These are phyloP conservation scores for Arthromyces matolae DNA, from an alignment of 768 basidiomycete species.

Conservation along the genomic window DNA sequence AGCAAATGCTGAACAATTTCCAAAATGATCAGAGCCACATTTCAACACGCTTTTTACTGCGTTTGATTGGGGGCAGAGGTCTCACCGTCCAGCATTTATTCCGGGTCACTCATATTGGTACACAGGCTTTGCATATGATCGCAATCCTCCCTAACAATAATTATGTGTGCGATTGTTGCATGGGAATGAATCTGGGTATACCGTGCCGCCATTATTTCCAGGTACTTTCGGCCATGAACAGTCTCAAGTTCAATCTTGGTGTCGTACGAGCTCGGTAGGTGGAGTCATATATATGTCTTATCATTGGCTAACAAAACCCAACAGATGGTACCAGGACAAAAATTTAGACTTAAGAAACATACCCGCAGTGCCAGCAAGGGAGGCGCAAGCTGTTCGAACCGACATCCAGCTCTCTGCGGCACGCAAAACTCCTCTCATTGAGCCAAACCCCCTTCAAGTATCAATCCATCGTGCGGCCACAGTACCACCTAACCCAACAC, in stretches of 20 bases:
- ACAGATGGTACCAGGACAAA: slow-evolving; percentile 21
- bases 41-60: slow-evolving; percentile 24
- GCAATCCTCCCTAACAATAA: slow-evolving; percentile 21
- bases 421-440: neutral
- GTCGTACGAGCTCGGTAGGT: slow-evolving; percentile 23
- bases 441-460: slow-evolving; percentile 1
- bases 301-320: neutral
- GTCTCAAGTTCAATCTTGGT: slow-evolving; percentile 25
- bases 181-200: slow-evolving; percentile 29
- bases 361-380: neutral
- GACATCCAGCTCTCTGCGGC: slow-evolving; percentile 1
- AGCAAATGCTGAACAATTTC: slow-evolving; percentile 25
- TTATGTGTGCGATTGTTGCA: slow-evolving; percentile 33
- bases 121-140: slow-evolving; percentile 22
- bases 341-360: slow-evolving; percentile 1
- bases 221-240: slow-evolving; percentile 15
- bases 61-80: slow-evolving; percentile 16
- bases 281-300: neutral
- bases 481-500: slow-evolving; percentile 10
- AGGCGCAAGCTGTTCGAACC: slow-evolving; percentile 1
- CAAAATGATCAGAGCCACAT: slow-evolving; percentile 28
- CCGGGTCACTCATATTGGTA: slow-evolving; percentile 19
- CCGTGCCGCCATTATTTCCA: slow-evolving; percentile 32
- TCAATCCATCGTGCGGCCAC: slow-evolving; percentile 6
- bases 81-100: slow-evolving; percentile 22